These are phyloP conservation scores for Celoporthe dispersa DNA, from an alignment of 2,329 filamentous ascomycete species.

Conservation along the genomic window DNA sequence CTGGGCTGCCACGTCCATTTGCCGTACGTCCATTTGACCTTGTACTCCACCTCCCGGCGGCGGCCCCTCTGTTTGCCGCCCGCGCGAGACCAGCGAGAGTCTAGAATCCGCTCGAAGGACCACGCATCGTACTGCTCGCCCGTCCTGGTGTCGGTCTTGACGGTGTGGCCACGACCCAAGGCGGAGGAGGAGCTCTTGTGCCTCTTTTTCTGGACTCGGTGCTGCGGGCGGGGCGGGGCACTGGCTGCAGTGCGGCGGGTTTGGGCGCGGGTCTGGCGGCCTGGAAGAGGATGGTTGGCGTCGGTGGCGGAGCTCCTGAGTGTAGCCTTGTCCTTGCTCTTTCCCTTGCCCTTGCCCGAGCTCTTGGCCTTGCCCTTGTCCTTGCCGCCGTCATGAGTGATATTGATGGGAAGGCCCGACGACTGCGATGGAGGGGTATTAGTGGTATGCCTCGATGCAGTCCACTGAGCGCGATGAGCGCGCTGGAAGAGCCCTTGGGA, in stretches of 20 bases:
- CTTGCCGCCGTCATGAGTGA: not conserved
- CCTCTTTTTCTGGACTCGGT: not conserved
- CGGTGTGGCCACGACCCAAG: not conserved
- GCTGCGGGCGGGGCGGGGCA: not conserved
- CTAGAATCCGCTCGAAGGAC: not conserved
- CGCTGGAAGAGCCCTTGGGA: not conserved
- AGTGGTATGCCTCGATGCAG: not conserved
- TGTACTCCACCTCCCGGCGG: conserved; percentile 9
- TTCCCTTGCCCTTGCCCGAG: not conserved
- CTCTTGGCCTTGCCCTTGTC: not conserved
- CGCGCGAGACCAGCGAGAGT: not conserved
- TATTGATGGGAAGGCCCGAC: not conserved
- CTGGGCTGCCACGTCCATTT: conserved; percentile 14
- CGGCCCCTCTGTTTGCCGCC: not conserved
- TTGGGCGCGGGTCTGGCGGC: not conserved
- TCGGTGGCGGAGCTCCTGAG: not conserved
- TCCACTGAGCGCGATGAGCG: not conserved
- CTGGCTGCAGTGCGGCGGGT: not conserved
- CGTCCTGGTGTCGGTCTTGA: not conserved
- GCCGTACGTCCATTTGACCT: not conserved
- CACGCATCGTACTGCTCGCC: not conserved
- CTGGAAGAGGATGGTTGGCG: not conserved
- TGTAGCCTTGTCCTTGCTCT: not conserved
- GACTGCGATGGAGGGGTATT: not conserved
- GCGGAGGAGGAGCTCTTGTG: not conserved